Evolutionary conservation across 1,284 basidiomycete genomes (phyloP).

Genomic region (Phylloboletellus chloephorus): DNA sequence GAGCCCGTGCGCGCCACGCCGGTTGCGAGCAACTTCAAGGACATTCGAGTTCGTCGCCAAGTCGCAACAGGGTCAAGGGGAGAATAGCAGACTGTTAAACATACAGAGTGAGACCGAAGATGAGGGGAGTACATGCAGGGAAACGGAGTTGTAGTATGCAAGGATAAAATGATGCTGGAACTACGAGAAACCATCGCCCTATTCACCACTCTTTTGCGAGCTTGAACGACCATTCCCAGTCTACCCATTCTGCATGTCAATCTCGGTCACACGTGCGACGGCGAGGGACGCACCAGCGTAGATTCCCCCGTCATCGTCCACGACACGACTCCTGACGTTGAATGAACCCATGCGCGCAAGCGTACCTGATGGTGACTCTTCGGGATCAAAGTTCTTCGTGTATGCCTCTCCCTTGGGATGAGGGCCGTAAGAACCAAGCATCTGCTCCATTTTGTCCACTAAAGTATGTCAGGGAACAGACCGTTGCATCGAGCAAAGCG

Average conservation of each 20-base stretch:
- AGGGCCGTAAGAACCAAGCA: conserved; percentile 86
- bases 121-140: conserved; percentile 27
- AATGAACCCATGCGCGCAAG: conserved; percentile 76
- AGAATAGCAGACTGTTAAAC: conserved; percentile 11
- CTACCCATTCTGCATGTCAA: conserved; percentile 35
- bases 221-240: conserved; percentile 81
- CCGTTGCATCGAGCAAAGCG: not conserved
- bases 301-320: conserved; percentile 77
- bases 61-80: not conserved
- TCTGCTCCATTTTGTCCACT: conserved; percentile 88
- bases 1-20: conserved; percentile 2
- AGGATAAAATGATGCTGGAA: conserved; percentile 22
- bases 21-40: too few relatives aligned
- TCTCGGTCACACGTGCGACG: not conserved
- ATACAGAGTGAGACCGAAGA: conserved; percentile 17
- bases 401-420: conserved; percentile 55
- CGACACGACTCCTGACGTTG: conserved; percentile 69
- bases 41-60: not conserved
- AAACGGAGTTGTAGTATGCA: conserved; percentile 26
- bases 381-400: conserved; percentile 67
- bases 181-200: conserved; percentile 8
- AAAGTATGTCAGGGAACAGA: conserved; percentile 9
- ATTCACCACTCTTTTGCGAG: conserved; percentile 74
- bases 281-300: conserved; percentile 58
- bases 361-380: conserved; percentile 78